phyloP scores from a whole-genome alignment of 768 basidiomycete genomes.

The Boletus tylopilopsis region DNA sequence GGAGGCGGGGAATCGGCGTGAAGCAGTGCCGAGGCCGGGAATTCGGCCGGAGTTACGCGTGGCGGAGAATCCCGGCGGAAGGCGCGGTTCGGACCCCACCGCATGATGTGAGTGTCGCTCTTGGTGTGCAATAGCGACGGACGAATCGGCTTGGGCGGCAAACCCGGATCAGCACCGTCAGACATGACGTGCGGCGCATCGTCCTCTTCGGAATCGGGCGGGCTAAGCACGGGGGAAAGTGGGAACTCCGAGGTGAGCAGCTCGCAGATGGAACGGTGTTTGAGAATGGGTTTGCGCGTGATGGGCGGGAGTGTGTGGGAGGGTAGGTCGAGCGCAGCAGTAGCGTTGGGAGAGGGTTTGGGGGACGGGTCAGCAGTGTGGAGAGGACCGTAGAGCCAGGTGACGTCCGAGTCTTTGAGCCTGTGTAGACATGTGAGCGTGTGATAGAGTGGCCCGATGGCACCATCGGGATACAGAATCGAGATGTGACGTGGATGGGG shows the following conservation, averaged over 20 bases:
- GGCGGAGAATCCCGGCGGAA: slow-evolving; percentile 70
- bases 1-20: slow-evolving; percentile 18
- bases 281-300: slow-evolving; percentile 84
- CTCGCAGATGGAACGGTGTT: slow-evolving; percentile 90
- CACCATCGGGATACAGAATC: too few species aligned
- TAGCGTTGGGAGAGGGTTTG: slow-evolving; percentile 35
- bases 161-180: slow-evolving; percentile 19
- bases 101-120: slow-evolving; percentile 80
- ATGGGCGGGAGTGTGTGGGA: slow-evolving; percentile 30
- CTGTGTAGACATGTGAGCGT: slow-evolving; percentile 41
- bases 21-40: slow-evolving; percentile 11
- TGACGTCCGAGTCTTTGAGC: slow-evolving; percentile 99
- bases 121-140: slow-evolving; percentile 77
- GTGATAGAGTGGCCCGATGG: too few species aligned
- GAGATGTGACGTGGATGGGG: neutral
- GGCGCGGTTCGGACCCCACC: slow-evolving; percentile 44
- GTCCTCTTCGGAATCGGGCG: slow-evolving; percentile 52
- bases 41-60: slow-evolving; percentile 36
- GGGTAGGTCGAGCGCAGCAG: slow-evolving; percentile 36
- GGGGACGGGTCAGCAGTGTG: slow-evolving; percentile 86
- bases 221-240: slow-evolving; percentile 58
- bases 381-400: slow-evolving; percentile 96
- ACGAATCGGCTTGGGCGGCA: slow-evolving; percentile 22
- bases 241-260: slow-evolving; percentile 76
- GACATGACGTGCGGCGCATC: slow-evolving; percentile 19